Evolutionary conservation across 305 asterid genomes (phyloP).

Genomic region (Fraxinus paxiana): DNA sequence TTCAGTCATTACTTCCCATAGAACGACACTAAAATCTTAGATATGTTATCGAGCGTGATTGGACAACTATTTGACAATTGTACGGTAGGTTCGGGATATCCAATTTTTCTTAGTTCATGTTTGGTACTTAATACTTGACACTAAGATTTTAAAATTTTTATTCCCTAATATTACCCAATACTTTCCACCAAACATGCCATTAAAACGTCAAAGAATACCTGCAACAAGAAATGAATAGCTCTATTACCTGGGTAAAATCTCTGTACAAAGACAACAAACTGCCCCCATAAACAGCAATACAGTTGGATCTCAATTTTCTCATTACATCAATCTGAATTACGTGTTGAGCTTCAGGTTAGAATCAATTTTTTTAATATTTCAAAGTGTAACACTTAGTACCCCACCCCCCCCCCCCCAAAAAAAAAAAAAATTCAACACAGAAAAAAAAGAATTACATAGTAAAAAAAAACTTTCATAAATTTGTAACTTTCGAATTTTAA

Average conservation of each 20-base stretch:
- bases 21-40: not conserved
- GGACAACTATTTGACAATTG: not conserved
- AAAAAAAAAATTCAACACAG: too few relatives aligned
- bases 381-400: not conserved
- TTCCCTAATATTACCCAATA: too few relatives aligned
- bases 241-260: not conserved
- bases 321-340: constrained; percentile 54
- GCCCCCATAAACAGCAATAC: constrained; percentile 72
- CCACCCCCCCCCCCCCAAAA: too few relatives aligned
- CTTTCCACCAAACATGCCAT: not conserved
- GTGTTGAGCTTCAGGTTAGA: not conserved
- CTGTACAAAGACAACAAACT: constrained; percentile 20
- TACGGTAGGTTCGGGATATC: not conserved
- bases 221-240: not conserved
- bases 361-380: not conserved
- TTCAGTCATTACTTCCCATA: not conserved
- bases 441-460: too few relatives aligned
- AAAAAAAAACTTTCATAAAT: too few relatives aligned
- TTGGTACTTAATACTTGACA: not conserved
- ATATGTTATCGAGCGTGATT: not conserved
- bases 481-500: too few relatives aligned
- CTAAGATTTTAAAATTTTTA: too few relatives aligned
- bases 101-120: not conserved
- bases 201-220: too few relatives aligned
- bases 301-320: constrained; percentile 68